These are phyloP conservation scores for Novymonas esmeraldas DNA, from an alignment of 208 protist species.

Conservation along the genomic window DNA sequence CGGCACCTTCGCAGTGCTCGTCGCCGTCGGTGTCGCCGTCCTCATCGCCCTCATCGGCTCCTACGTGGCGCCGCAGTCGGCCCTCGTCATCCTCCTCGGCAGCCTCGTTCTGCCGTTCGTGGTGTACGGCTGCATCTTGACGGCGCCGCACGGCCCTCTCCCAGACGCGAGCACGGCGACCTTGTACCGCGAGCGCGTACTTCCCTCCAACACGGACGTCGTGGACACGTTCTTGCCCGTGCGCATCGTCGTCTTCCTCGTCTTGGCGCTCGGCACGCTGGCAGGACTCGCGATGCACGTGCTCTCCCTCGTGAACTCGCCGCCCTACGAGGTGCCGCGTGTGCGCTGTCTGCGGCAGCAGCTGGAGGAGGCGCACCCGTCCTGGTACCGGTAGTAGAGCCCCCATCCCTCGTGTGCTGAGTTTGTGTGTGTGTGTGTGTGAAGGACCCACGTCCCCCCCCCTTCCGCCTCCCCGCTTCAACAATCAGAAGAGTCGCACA, in stretches of 20 bases:
- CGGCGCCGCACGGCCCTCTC: constrained; percentile 26
- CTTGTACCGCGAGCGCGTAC: constrained; percentile 48
- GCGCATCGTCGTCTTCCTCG: constrained; percentile 59
- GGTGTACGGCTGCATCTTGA: constrained; percentile 79
- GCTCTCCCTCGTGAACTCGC: constrained; percentile 39
- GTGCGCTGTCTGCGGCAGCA: constrained; percentile 80
- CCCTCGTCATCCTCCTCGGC: constrained; percentile 53
- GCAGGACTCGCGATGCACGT: constrained; percentile 49
- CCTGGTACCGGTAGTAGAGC: constrained; percentile 66
- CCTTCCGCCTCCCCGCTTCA: neutral
- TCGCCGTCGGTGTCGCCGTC: constrained; percentile 55
- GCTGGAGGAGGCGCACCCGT: constrained; percentile 77
- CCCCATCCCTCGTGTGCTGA: neutral
- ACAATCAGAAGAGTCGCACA: too few relatives aligned
- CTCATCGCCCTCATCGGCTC: constrained; percentile 46
- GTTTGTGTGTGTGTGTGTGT: constrained; percentile 3
- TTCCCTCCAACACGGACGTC: constrained; percentile 45
- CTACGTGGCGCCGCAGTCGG: constrained; percentile 48
- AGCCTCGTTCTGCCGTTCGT: constrained; percentile 66
- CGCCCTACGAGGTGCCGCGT: constrained; percentile 66
- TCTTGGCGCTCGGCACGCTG: constrained; percentile 46
- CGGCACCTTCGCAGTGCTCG: constrained; percentile 76
- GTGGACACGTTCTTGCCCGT: constrained; percentile 72
- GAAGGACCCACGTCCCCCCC: neutral
- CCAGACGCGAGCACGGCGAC: constrained; percentile 11